A percentile compares a stretch with the other conserved stretches of the same genome.
Conservation (phyloP, 306 rosid genomes). For the Argentina anserina region DNA sequence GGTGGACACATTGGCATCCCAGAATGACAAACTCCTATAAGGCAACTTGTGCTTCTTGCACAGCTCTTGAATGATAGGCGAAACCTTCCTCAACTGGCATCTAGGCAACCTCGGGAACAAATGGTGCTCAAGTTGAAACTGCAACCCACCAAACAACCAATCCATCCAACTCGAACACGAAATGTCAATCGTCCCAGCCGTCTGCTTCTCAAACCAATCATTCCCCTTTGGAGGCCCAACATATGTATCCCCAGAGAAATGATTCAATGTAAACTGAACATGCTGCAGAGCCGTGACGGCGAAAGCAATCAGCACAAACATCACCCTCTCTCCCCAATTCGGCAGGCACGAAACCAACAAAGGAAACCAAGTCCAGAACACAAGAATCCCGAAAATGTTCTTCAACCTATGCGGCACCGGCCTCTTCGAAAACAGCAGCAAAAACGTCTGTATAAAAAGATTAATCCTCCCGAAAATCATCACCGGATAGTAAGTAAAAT, state of each 20-base stretch:
- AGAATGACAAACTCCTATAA: slow-evolving; percentile 43
- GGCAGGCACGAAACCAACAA: slow-evolving; percentile 29
- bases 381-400: slow-evolving; percentile 35
- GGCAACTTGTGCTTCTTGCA: slow-evolving; percentile 51
- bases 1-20: slow-evolving; percentile 43
- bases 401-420: slow-evolving; percentile 19
- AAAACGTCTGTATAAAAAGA: slow-evolving; percentile 32
- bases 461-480: slow-evolving; percentile 36
- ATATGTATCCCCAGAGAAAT: slow-evolving; percentile 47
- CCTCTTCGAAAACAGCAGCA: slow-evolving; percentile 25
- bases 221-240: slow-evolving; percentile 34
- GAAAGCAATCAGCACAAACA: slow-evolving; percentile 35
- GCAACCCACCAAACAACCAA: slow-evolving; percentile 47
- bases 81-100: slow-evolving; percentile 40
- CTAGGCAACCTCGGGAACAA: slow-evolving; percentile 45
- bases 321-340: slow-evolving; percentile 26
- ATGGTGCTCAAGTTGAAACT: slow-evolving; percentile 55
- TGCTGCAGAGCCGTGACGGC: slow-evolving; percentile 41
- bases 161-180: slow-evolving; percentile 43
- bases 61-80: slow-evolving; percentile 37
- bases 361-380: slow-evolving; percentile 40
- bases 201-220: slow-evolving; percentile 52
- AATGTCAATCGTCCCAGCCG: slow-evolving; percentile 46
- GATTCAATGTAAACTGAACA: slow-evolving; percentile 45
- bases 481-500: slow-evolving; percentile 35